These are phyloP conservation scores for Corymbia citriodora DNA, from an alignment of 441 rosid species.

Conservation along the genomic window DNA sequence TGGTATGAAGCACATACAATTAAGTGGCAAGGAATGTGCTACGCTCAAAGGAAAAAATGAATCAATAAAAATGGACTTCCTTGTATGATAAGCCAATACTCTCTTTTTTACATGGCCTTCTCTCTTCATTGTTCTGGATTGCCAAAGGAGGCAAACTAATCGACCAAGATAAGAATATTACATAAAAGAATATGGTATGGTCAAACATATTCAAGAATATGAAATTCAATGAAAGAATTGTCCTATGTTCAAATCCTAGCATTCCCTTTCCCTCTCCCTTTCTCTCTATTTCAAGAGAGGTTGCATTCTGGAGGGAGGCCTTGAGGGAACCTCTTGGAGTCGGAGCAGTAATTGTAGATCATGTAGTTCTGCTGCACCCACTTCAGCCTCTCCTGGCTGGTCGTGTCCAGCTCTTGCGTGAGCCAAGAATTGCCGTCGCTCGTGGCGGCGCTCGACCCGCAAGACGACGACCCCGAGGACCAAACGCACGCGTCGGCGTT, in stretches of 20 bases:
- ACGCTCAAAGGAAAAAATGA: neutral
- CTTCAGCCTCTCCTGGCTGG: constrained; percentile 5
- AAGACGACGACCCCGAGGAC: constrained; percentile 2
- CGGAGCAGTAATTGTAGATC: constrained; percentile 24
- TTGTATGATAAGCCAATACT: neutral
- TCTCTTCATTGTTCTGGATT: neutral
- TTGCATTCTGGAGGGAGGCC: constrained; percentile 29
- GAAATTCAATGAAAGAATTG: neutral
- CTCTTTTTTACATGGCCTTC: neutral
- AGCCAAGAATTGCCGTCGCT: constrained; percentile 1
- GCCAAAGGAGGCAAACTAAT: neutral
- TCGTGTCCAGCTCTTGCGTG: neutral
- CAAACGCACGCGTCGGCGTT: constrained; percentile 16
- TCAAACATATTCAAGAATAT: neutral
- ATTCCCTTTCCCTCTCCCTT: neutral
- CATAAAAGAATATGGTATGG: neutral
- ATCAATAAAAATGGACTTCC: neutral
- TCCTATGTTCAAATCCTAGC: neutral
- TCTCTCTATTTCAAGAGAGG: constrained; percentile 6
- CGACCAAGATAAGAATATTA: neutral
- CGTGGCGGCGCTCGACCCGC: neutral
- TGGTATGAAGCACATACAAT: neutral
- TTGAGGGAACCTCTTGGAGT: constrained; percentile 16
- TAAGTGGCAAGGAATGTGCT: neutral
- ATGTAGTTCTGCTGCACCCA: constrained; percentile 18